Evolutionary conservation across 306 rosid genomes (phyloP), one percentile per base, ranked within the genome.

Genomic region (Prunus padus): DNA sequence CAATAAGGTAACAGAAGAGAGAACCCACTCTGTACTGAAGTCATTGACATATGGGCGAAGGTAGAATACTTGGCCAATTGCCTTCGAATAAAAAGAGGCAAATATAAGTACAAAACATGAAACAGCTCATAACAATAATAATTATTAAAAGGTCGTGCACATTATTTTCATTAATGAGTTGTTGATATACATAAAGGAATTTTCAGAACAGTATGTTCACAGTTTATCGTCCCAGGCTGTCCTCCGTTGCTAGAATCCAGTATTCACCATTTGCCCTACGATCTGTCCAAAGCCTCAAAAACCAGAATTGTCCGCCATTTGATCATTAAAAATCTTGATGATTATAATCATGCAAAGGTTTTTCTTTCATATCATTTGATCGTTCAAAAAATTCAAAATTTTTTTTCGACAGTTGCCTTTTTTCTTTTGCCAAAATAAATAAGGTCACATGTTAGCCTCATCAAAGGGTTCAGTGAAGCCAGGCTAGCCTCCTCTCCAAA

Each of bases 11-110:
- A 94, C 90, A 65, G 98, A 94, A 59, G 96, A 87, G 56, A 94
- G 63, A 71, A 78, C 93, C 98, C 97, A 94, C 76, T 91, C 84
- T 2, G 87, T 77, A 60, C 90, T 86, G 74, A 87, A 94, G 87
- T 94, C 96, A 75, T 94, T 86, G 46, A 86, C 98, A 77, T 94
- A 92, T 8, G 96, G 98, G n/a, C 98, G 97, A 31, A 94, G 90
- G 81, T 23, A 91, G 79, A 94, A 90, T 74, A 90, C 96, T 94
- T 94, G 98, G 59, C 98, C 98, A 81, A 94, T 87, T 72, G 97
- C 98, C 98, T 91, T 88, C 33, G 44, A 28, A 31, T 54, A 37
- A 54, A 52, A 71, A 50, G 57, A 69, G 73, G 47, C 30, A 50
- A 20, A 50, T 20, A 33, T 54, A 13, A 71, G 65, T 33, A 71